These are phyloP conservation scores for Diplotaxis tenuifolia DNA, from an alignment of 345 rosid species.

Conservation along the genomic window DNA sequence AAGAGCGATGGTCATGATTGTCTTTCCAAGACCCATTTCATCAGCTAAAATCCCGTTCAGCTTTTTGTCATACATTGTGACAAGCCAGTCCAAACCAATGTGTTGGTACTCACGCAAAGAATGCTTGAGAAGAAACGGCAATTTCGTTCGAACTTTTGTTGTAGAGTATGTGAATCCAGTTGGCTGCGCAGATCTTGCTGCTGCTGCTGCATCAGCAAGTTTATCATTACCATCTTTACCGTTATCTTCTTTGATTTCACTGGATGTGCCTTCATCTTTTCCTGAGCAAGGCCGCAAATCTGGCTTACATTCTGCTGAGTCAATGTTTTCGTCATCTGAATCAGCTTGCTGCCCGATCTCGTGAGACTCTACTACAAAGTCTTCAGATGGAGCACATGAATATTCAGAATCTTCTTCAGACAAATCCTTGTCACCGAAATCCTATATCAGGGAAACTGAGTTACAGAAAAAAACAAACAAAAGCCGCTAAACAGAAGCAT, in stretches of 20 bases:
- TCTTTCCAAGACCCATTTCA: constrained; percentile 99
- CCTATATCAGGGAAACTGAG: constrained; percentile 50
- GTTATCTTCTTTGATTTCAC: constrained; percentile 38
- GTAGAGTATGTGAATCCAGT: constrained; percentile 96
- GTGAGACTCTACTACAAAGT: constrained; percentile 44
- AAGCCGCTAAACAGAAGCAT: constrained; percentile 21
- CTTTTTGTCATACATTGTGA: constrained; percentile 97
- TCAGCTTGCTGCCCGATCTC: constrained; percentile 43
- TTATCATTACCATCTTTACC: constrained; percentile 54
- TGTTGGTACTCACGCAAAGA: constrained; percentile 98
- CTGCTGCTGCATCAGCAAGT: constrained; percentile 98
- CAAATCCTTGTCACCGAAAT: constrained; percentile 46
- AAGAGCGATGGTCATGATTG: constrained; percentile 97
- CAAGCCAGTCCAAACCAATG: constrained; percentile 99
- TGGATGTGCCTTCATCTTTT: constrained; percentile 41
- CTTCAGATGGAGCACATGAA: constrained; percentile 64
- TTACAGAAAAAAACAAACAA: constrained; percentile 24
- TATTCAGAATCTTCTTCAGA: constrained; percentile 73
- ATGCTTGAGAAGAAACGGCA: constrained; percentile 96
- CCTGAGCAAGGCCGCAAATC: constrained; percentile 35
- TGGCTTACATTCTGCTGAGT: constrained; percentile 39
- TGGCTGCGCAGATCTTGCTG: constrained; percentile 99
- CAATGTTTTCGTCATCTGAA: constrained; percentile 43
- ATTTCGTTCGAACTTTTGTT: constrained; percentile 90
- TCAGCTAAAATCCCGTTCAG: constrained; percentile 98